Percentiles rank a stretch among this genome's conserved stretches.
These are phyloP conservation scores for Candida sp. DNA, from an alignment of 1,139 yeast genomes.

Conservation along the genomic window DNA sequence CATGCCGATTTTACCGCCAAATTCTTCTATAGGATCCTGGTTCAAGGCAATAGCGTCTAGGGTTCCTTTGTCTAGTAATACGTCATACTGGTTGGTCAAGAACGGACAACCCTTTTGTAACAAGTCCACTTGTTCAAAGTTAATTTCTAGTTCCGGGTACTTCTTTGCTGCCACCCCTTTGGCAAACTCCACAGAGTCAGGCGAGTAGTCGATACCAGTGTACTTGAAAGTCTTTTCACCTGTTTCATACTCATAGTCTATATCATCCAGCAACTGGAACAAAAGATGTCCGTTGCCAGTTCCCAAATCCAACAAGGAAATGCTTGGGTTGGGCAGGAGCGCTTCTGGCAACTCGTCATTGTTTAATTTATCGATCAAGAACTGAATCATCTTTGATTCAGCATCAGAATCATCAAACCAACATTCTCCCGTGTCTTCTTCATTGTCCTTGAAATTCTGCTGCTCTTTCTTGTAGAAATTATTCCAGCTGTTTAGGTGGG, in stretches of 20 bases:
- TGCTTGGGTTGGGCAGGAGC: conserved; percentile 28
- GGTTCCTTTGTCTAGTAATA: conserved; percentile 93
- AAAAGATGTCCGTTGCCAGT: conserved; percentile 95
- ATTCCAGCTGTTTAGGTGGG: conserved; percentile 65
- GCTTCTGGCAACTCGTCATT: conserved; percentile 23
- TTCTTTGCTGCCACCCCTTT: conserved; percentile 52
- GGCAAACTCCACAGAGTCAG: conserved; percentile 79
- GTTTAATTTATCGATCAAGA: conserved; percentile 43
- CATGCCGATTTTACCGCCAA: conserved; percentile 52
- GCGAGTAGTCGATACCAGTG: conserved; percentile 85
- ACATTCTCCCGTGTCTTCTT: conserved; percentile 89
- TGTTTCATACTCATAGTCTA: conserved; percentile 43
- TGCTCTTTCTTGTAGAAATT: conserved; percentile 78
- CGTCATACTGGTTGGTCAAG: conserved; percentile 54
- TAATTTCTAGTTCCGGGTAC: conserved; percentile 33
- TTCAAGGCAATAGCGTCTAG: conserved; percentile 95
- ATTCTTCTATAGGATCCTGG: conserved; percentile 48
- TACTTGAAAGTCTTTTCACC: conserved; percentile 42
- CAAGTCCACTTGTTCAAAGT: conserved; percentile 53
- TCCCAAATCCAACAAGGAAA: conserved; percentile 77
- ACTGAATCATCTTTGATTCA: conserved; percentile 78
- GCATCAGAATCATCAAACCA: conserved; percentile 98
- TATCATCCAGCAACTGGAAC: conserved; percentile 66
- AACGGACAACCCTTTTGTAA: conserved; percentile 37
- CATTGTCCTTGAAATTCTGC: conserved; percentile 69